Evolutionary conservation across 768 basidiomycete genomes (phyloP), one percentile per base, ranked within the genome.

Genomic region (Mrakia blollopis): DNA sequence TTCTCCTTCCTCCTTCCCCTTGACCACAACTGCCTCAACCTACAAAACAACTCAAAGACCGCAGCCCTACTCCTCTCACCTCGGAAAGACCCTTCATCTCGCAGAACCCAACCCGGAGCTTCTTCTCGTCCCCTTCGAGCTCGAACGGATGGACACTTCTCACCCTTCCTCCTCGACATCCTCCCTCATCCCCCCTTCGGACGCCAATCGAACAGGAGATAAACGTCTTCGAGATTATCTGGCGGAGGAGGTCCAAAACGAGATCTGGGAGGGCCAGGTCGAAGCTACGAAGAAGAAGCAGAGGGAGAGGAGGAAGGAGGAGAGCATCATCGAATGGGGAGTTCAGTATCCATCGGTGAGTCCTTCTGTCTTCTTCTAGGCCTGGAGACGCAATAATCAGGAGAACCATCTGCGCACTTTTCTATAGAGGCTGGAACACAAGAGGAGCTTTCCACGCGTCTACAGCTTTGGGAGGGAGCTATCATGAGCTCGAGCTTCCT

Each of bases 261-360:
- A 68, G 37, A 18, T 39, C 9, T 68, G 39, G 35, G 65, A 68
- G 37, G 65, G 39, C 1, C 65, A 68, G 65, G 65, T 39, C 6
- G 21, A 68, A 39, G 65, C 65, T 18, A 41, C 35, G 37, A 35
- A 37, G 32, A 37, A 39, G 35, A 68, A 68, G 65, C 35, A 39
- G 37, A 35, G 65, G 25, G 65, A 68, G 65, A 35, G 65, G 65
- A 37, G 16, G 39, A 68, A 68, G 65, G 65, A 68, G 65, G 65
- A 68, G 35, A 39, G 35, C 35, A 35, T 68, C 37, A 37, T 68
- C 39, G 65, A 68, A 10, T 68, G 65, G 65, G 65, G 65, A 68
- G 37, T 39, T 41, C 65, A 68, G 25, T 39, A 39, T 39, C 65
- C 65, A 0, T 32, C 35, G 7, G 65, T 68, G 39, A 35, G 65